Base-by-base conservation (phyloP, 169 alveolate genomes). In the Fabrea salina region DNA sequence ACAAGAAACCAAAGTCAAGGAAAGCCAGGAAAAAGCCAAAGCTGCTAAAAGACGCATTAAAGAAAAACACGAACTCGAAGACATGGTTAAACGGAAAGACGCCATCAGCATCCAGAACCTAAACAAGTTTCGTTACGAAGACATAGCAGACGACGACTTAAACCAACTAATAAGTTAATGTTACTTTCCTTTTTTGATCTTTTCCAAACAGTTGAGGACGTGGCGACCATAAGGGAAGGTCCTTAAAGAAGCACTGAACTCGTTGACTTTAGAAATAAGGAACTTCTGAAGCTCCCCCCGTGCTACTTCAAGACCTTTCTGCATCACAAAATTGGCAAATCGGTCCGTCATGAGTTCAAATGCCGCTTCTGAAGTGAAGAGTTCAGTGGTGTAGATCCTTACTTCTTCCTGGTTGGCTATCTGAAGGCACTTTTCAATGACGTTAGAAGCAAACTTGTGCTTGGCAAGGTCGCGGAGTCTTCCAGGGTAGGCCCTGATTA, bases 321-420 rank as follows among this genome's bases (percentile, higher is more conserved):
- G 91, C 1, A 91, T 75, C 5, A 91, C 96, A 80, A 88, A 91
- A 74, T 91, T 88, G 8, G 92, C 96, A 82, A 81, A 91, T 83
- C 79, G 83, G 59, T 91, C 96, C 51, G 78, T 82, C 76, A 91
- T 89, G 86, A 91, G 77, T 66, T 71, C 77, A 71, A 35, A 85
- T 43, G 49, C 66, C 64, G 33, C 70, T 11, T 13, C 59, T 54
- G 71, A 8, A 19, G 35, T 70, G 41, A 61, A 50, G 19, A 89
- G 40, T 59, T 89, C 94, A 47, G 77, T 89, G 39, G 88, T 85
- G 30, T 86, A 53, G 27, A 40, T 67, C 37, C 51, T 32, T 57
- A 47, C 74, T 13, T 86, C 83, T 44, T 74, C 85, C 50, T 67
- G 66, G 4, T 75, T 67, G 5, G 89, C 88, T 59, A 75, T 82